These are phyloP conservation scores for Diaporthe sp. DNA, from an alignment of 2,329 filamentous ascomycete genomes.

Conservation along the genomic window DNA sequence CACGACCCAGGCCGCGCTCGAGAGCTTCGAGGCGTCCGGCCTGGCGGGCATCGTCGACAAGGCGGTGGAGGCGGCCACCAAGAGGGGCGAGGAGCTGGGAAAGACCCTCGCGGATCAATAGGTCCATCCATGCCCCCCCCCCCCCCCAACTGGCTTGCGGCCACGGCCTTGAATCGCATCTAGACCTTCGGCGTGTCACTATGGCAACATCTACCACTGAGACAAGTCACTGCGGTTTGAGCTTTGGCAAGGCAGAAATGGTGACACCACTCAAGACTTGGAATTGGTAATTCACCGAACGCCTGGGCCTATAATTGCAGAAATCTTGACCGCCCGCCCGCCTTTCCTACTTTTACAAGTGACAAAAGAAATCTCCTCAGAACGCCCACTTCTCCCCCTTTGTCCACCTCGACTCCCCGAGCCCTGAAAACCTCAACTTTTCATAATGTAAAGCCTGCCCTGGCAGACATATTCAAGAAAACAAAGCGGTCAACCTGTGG, in stretches of 20 bases:
- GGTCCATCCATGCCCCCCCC: background rate
- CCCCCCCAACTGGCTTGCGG: background rate
- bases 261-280: background rate
- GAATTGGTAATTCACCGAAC: background rate
- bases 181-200: background rate
- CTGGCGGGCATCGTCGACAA: conserved; percentile 56
- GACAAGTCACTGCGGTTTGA: background rate
- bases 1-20: conserved; percentile 59
- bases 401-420: background rate
- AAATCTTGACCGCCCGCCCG: background rate
- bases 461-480: background rate
- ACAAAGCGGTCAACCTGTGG: background rate
- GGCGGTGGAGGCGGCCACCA: conserved; percentile 57
- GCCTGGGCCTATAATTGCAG: conserved; percentile 1
- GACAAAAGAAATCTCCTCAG: background rate
- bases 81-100: conserved; percentile 56
- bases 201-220: background rate
- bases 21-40: conserved; percentile 57
- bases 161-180: no score
- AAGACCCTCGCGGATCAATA: conserved; percentile 24
- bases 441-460: background rate
- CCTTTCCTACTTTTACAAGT: conserved; percentile 5
- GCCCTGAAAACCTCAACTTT: background rate
- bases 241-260: background rate
- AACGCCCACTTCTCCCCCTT: background rate